These are phyloP conservation scores for Trichomonas tenax DNA, from an alignment of 208 protist genomes.

Conservation along the genomic window DNA sequence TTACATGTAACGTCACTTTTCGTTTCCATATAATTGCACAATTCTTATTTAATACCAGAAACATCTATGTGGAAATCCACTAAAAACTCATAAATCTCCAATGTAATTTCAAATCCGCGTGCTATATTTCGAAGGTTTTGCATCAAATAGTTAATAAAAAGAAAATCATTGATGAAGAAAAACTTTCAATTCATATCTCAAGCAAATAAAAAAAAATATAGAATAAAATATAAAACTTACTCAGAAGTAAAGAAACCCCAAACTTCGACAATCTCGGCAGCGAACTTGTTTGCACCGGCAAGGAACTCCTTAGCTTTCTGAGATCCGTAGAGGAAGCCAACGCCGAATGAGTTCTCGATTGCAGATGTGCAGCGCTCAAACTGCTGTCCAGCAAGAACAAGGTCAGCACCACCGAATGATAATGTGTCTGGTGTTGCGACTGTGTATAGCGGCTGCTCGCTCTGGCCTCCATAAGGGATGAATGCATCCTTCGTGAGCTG, in stretches of 20 bases:
- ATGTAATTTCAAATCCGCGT: too few species aligned
- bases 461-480: background rate
- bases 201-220: background rate
- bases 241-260: constrained; percentile 17
- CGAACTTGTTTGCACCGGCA: background rate
- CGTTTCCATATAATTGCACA: too few species aligned
- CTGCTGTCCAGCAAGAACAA: background rate
- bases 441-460: background rate
- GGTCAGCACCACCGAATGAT: background rate
- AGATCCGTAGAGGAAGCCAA: background rate
- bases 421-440: background rate
- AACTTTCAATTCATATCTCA: too few species aligned
- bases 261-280: background rate
- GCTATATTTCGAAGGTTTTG: too few species aligned
- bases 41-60: too few species aligned
- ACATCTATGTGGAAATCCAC: too few species aligned
- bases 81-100: too few species aligned
- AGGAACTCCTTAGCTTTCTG: background rate
- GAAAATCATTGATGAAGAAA: too few species aligned
- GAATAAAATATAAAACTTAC: background rate
- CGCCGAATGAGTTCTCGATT: constrained; percentile 2
- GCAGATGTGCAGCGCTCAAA: background rate
- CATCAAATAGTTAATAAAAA: too few species aligned
- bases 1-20: too few species aligned
- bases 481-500: background rate